Percentiles rank a stretch among this genome's conserved stretches.
Conservation (phyloP, 176 grass and related monocot genomes). For the Lolium multiflorum region DNA sequence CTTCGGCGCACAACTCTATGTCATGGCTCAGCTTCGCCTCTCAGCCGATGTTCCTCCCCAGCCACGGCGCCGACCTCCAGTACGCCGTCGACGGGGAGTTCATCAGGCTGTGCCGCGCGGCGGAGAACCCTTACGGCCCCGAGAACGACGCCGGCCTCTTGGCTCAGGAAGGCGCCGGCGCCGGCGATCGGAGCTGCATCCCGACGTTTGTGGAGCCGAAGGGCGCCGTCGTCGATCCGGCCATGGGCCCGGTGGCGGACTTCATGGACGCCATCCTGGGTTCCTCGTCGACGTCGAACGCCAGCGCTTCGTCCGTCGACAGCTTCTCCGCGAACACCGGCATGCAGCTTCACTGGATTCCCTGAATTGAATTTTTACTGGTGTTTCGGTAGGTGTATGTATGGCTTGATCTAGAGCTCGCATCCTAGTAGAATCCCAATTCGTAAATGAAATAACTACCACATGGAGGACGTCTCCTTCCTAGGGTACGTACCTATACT, state of each 20-base stretch:
- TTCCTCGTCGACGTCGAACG: slow-evolving; percentile 65
- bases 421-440: slow-evolving; percentile 12
- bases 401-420: slow-evolving; percentile 24
- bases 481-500: not conserved
- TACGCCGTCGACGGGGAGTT: slow-evolving; percentile 52
- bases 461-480: slow-evolving; percentile 9
- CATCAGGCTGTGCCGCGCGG: slow-evolving; percentile 42
- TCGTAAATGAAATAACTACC: slow-evolving; percentile 35
- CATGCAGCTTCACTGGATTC: slow-evolving; percentile 59
- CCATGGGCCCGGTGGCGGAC: slow-evolving; percentile 47
- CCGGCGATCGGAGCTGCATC: slow-evolving; percentile 25
- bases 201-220: slow-evolving; percentile 51
- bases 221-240: slow-evolving; percentile 29
- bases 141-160: slow-evolving; percentile 22
- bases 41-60: slow-evolving; percentile 35
- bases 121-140: not conserved
- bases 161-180: not conserved
- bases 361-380: slow-evolving; percentile 35
- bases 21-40: slow-evolving; percentile 48
- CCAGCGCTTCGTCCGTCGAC: slow-evolving; percentile 52
- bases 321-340: slow-evolving; percentile 53
- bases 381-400: slow-evolving; percentile 1
- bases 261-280: slow-evolving; percentile 84
- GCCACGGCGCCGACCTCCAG: slow-evolving; percentile 34
- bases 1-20: slow-evolving; percentile 31